Percentiles rank a stretch among this genome's conserved stretches.
These are phyloP conservation scores for Bolboschoenoplectus hybrid DNA, from an alignment of 202 grass and related monocot species.

Conservation along the genomic window DNA sequence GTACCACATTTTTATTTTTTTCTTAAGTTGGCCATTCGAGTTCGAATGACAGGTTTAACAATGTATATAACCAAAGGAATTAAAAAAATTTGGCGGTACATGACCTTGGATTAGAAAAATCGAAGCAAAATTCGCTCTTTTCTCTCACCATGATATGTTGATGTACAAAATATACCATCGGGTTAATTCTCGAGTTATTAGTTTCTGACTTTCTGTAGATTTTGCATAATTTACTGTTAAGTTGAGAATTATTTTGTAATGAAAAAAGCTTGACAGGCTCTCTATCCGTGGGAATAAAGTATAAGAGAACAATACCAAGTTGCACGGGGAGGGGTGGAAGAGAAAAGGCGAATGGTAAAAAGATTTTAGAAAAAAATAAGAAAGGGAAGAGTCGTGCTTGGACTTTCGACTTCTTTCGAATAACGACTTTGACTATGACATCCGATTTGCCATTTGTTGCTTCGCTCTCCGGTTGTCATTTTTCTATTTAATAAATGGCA, in stretches of 20 bases:
- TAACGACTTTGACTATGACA: constrained; percentile 3
- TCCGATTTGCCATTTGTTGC: background rate
- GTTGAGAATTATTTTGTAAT: background rate
- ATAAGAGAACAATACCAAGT: background rate
- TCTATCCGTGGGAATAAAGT: background rate
- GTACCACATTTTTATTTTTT: constrained; percentile 5
- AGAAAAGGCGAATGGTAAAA: background rate
- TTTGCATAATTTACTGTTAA: constrained; percentile 11
- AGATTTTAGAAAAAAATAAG: background rate
- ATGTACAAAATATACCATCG: background rate
- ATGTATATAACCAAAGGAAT: background rate
- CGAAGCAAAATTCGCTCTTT: background rate
- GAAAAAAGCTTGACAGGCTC: background rate
- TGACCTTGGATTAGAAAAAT: background rate
- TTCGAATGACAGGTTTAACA: constrained; percentile 2
- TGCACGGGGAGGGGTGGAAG: constrained; percentile 6
- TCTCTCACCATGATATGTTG: background rate
- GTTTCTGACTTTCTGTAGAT: background rate
- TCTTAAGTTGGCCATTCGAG: background rate
- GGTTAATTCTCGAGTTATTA: background rate
- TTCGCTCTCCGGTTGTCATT: background rate
- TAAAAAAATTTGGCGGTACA: background rate
- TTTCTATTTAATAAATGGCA: background rate
- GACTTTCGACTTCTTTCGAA: background rate
- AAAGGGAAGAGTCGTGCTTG: constrained; percentile 20